Conservation (phyloP, 225 moss, liverwort and hornwort genomes). For the Marchantia polymorpha region DNA sequence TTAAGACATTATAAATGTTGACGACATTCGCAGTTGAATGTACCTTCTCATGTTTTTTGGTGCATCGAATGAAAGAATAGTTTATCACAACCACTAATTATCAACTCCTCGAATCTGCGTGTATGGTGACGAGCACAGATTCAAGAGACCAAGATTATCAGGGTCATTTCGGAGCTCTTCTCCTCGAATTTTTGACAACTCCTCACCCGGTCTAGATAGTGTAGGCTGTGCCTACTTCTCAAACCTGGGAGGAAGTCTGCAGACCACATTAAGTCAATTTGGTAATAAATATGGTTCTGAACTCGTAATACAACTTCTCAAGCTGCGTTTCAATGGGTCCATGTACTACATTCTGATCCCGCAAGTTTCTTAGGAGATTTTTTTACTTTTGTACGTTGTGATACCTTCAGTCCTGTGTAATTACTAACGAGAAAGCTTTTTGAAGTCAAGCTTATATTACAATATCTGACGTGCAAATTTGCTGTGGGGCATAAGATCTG, state of each 20-base stretch:
- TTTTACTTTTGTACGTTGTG: too few relatives aligned
- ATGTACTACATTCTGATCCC: too few relatives aligned
- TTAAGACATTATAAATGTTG: too few relatives aligned
- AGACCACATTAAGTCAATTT: constrained; percentile 36
- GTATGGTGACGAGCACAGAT: background rate
- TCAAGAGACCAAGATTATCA: background rate
- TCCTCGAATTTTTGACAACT: constrained; percentile 4
- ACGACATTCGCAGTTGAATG: too few relatives aligned
- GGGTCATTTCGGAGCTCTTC: constrained; percentile 17
- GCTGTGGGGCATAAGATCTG: constrained; percentile 20
- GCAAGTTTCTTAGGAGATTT: too few relatives aligned
- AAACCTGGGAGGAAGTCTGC: constrained; percentile 20
- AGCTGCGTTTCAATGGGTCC: too few relatives aligned
- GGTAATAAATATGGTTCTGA: constrained; percentile 18
- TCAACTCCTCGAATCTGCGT: background rate
- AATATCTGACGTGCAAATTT: too few relatives aligned
- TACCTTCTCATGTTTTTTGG: background rate
- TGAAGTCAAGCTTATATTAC: too few relatives aligned
- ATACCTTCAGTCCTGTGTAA: too few relatives aligned
- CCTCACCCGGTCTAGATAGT: constrained; percentile 16
- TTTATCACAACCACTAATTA: background rate
- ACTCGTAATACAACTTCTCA: background rate
- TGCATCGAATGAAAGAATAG: background rate
- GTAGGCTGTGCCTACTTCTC: constrained; percentile 18
- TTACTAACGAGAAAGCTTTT: too few relatives aligned